phyloP scores from a whole-genome alignment of 495 filamentous ascomycete genomes.

The Aspergillus conjunctus region DNA sequence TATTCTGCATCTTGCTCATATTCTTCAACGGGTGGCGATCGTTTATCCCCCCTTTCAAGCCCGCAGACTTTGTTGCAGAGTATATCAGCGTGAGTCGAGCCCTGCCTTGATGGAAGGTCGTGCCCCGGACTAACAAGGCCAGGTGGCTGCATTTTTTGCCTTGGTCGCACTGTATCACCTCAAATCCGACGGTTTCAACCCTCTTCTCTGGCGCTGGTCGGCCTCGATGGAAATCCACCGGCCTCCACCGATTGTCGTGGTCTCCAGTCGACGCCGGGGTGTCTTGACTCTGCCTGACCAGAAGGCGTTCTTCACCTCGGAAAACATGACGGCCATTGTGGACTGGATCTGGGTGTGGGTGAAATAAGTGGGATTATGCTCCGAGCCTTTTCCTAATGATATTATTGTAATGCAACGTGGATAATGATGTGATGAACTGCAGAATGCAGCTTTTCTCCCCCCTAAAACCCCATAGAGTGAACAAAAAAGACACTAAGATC shows the following conservation, averaged over 20 bases:
- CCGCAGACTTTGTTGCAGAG: neutral
- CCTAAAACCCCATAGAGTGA: no score
- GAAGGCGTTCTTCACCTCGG: neutral
- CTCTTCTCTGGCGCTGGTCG: neutral
- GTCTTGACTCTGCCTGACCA: neutral
- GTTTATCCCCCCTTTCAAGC: neutral
- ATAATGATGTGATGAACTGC: no score
- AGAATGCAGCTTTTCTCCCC: no score
- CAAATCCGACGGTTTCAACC: neutral
- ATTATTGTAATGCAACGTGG: no score
- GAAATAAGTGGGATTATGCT: neutral
- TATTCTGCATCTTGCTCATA: neutral
- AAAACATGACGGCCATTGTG: neutral
- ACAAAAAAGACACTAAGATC: no score
- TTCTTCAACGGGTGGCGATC: neutral
- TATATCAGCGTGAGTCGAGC: neutral
- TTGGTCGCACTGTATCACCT: neutral
- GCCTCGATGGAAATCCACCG: neutral
- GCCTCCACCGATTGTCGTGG: neutral
- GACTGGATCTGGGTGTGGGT: neutral
- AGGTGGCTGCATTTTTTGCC: neutral
- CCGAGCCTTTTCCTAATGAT: neutral
- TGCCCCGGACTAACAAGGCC: no score
- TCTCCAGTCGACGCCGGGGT: neutral
- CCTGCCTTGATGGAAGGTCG: no score